Evolutionary conservation across 2,329 filamentous ascomycete species (phyloP), one percentile per base, ranked within the genome.

Genomic region (Orbilia quercus): DNA sequence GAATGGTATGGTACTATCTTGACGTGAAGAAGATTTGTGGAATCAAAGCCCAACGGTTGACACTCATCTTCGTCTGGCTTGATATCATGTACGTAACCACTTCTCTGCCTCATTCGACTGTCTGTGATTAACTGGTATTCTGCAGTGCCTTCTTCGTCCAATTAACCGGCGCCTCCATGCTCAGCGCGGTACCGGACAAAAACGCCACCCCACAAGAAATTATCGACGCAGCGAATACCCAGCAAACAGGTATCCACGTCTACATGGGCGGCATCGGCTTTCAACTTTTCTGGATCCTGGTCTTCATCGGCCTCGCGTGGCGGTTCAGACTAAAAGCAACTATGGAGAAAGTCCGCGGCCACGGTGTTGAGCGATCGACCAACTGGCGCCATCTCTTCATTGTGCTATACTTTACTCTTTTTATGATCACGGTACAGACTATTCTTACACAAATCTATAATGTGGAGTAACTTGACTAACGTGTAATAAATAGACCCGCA

Each of bases 241-340:
- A 79, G 22, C 70, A 79, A 25, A 75, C 63, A 18, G 82, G 79
- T 0, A 80, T 83, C 0, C 79, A 82, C 54, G 79, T 84, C 67
- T 86, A 86, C 78, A 86, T 85, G 83, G 84, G 82, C 9, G 84
- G 84, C 0, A 83, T 86, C 14, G 84, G 82, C 0, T 77, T 86
- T 0, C 85, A 86, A 72, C 79, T 85, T 74, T 76, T 82, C 28
- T 85, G 84, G 66, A 84, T 86, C 60, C 67, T 85, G 1, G 55
- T 82, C n/a, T 85, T 86, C 71, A 76, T 82, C 1, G 77, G 74
- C 0, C 78, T 86, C 1, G 79, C 80, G 0, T 78, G 82, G 31
- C 78, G 79, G 16, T 82, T 84, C 45, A 48, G 69, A 38, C 28
- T 66, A 1, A 73, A 66, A 31, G 48, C 45, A 18, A 18, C 31